Percentiles rank a stretch among this genome's conserved stretches.
These are phyloP conservation scores for Dendrocalamus sinicus DNA, from an alignment of 176 grass and related monocot genomes.

Conservation along the genomic window DNA sequence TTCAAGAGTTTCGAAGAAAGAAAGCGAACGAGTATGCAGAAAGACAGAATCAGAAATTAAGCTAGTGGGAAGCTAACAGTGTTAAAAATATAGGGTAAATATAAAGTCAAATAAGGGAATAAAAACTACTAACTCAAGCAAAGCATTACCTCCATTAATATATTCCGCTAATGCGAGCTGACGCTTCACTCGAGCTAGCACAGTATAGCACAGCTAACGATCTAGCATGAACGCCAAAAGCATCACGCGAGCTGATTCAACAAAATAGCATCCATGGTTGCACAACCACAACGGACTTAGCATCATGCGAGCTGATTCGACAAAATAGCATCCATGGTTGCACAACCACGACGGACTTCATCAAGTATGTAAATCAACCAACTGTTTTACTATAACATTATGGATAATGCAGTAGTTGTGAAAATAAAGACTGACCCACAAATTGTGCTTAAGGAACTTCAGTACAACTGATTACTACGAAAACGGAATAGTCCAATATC, in stretches of 20 bases:
- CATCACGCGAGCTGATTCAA: no score
- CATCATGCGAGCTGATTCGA: no score
- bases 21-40: no score
- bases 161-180: no score
- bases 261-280: background rate
- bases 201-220: background rate
- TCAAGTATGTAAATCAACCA: background rate
- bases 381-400: conserved; percentile 2
- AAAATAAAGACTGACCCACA: conserved; percentile 10
- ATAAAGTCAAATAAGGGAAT: no score
- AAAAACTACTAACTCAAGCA: no score
- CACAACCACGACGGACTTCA: background rate
- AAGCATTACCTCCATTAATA: no score
- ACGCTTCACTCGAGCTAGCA: no score
- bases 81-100: no score
- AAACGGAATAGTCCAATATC: conserved; percentile 7
- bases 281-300: background rate
- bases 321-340: background rate
- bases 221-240: background rate
- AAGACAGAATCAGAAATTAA: no score
- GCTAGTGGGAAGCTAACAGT: no score
- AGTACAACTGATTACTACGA: conserved; percentile 17
- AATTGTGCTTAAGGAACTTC: conserved; percentile 21
- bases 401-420: background rate
- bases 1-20: no score